Percentiles rank a stretch among this genome's conserved stretches.
Conservation (phyloP, 2,329 filamentous ascomycete genomes). For the Lasiodiplodia sp. region DNA sequence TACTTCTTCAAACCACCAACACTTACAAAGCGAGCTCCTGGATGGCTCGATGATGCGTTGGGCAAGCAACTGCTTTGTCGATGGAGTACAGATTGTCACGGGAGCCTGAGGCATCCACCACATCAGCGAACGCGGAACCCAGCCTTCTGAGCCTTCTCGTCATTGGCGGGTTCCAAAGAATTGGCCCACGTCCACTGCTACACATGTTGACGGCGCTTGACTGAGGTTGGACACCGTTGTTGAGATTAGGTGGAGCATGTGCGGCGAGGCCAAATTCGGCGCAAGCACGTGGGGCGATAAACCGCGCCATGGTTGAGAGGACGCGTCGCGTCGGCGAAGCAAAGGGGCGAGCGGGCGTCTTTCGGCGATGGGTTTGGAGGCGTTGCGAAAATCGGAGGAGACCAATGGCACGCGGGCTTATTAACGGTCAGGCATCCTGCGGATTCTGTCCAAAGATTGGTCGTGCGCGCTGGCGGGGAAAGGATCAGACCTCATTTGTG, state of each 20-base stretch:
- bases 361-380: background rate
- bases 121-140: background rate
- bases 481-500: background rate
- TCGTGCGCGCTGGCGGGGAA: constrained; percentile 1
- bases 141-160: background rate
- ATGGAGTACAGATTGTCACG: too few relatives aligned
- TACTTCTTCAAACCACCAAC: too few relatives aligned
- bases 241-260: constrained; percentile 2
- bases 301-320: constrained; percentile 14
- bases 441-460: constrained; percentile 9
- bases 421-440: constrained; percentile 8
- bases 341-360: background rate
- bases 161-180: background rate
- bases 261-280: constrained; percentile 11
- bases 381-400: background rate
- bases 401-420: background rate
- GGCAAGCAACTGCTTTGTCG: too few relatives aligned
- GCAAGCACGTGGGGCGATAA: constrained; percentile 12
- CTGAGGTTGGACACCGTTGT: background rate
- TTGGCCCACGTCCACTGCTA: background rate
- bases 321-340: constrained; percentile 5
- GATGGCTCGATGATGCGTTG: background rate
- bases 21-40: too few relatives aligned
- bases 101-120: background rate
- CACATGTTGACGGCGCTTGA: background rate